phyloP scores from a whole-genome alignment of 1,284 basidiomycete species.

The Pseudozyma thailandica region DNA sequence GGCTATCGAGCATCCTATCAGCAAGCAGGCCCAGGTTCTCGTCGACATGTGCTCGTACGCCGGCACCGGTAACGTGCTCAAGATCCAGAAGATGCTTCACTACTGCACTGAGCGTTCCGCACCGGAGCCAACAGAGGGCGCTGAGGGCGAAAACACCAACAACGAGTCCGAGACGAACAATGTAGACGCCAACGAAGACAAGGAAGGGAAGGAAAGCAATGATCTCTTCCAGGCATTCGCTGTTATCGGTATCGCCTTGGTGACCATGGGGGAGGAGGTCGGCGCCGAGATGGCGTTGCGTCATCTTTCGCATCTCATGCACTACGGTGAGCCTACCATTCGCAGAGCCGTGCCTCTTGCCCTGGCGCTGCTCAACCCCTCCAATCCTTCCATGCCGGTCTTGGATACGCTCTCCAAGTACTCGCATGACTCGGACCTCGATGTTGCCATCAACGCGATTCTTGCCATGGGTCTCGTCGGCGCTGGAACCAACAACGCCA shows the following conservation, averaged over 20 bases:
- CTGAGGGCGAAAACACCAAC: conserved; percentile 50
- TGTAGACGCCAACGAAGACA: conserved; percentile 69
- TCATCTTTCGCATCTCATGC: conserved; percentile 75
- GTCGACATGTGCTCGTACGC: conserved; percentile 95
- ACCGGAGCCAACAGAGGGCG: conserved; percentile 67
- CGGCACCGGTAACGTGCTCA: conserved; percentile 94
- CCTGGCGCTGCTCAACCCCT: conserved; percentile 90
- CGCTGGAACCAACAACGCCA: conserved; percentile 97
- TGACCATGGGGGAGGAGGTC: conserved; percentile 98
- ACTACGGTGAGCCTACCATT: conserved; percentile 94
- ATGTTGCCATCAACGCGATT: conserved; percentile 95
- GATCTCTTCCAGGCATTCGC: conserved; percentile 93
- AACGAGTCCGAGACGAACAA: conserved; percentile 36
- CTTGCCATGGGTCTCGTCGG: conserved; percentile 99
- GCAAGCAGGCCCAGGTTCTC: conserved; percentile 88
- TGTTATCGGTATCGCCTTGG: conserved; percentile 90
- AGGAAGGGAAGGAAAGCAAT: conserved; percentile 73
- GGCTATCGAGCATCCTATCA: conserved; percentile 91
- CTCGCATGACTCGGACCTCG: conserved; percentile 96
- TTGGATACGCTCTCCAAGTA: conserved; percentile 99
- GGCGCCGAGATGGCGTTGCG: conserved; percentile 83
- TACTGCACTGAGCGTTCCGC: conserved; percentile 91
- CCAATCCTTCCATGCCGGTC: conserved; percentile 93
- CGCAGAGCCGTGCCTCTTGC: conserved; percentile 95
- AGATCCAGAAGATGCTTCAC: conserved; percentile 91